A percentile compares a stretch with the other conserved stretches of the same genome.
Evolutionary conservation across 495 filamentous ascomycete genomes (phyloP).

Genomic region (Podospora tetraspora): DNA sequence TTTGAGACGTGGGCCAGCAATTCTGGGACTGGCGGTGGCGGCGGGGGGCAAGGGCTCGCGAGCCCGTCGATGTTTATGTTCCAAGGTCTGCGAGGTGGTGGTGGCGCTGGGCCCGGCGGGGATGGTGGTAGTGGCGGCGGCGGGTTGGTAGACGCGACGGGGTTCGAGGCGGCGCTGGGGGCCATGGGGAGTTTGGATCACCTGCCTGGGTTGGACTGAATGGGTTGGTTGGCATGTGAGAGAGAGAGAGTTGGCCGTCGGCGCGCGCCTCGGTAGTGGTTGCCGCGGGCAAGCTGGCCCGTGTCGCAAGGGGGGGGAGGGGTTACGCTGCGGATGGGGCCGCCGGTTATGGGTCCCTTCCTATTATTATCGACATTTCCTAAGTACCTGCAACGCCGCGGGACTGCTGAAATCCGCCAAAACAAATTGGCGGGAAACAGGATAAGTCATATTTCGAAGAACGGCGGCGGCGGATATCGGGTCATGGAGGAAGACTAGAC

Average conservation of each 20-base stretch:
- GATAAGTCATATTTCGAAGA: background rate
- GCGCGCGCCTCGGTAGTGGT: background rate
- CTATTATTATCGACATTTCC: too few species aligned
- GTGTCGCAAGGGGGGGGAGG: background rate
- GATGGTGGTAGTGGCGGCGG: conserved; percentile 10
- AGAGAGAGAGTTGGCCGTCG: background rate
- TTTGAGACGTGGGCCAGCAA: conserved; percentile 40
- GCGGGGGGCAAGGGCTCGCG: background rate
- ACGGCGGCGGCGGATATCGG: background rate
- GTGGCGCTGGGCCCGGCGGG: conserved; percentile 17
- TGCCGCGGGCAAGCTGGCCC: background rate
- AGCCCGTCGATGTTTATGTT: conserved; percentile 28
- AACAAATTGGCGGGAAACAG: background rate
- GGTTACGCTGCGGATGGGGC: background rate
- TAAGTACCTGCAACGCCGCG: too few species aligned
- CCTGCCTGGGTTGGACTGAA: conserved; percentile 27
- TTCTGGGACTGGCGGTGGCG: background rate
- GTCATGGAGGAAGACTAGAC: background rate
- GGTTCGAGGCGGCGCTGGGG: conserved; percentile 19
- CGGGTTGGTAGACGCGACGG: conserved; percentile 19
- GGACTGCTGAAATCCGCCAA: background rate
- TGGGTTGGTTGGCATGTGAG: background rate
- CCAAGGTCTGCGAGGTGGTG: conserved; percentile 14
- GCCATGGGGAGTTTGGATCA: conserved; percentile 26
- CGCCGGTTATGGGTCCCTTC: background rate